Evolutionary conservation across 176 grass and related monocot species (phyloP).

Genomic region (Avena atlantica): DNA sequence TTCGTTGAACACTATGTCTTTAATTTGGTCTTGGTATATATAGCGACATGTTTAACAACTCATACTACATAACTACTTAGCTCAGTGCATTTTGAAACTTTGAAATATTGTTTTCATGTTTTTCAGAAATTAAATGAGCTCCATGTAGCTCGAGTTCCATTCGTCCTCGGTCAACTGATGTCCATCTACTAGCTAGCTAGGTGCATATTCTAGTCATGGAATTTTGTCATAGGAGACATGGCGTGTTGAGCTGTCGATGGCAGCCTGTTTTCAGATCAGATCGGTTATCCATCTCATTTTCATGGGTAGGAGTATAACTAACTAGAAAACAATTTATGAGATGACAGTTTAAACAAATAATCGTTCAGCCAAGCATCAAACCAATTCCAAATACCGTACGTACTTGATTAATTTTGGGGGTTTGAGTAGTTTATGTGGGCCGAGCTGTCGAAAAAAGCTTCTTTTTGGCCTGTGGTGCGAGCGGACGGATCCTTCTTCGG

Average conservation of each 20-base stretch:
- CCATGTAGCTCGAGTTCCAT: no score
- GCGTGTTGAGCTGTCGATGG: neutral
- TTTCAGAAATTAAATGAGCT: no score
- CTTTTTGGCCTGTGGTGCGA: constrained; percentile 17
- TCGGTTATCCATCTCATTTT: neutral
- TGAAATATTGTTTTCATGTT: no score
- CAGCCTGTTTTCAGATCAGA: neutral
- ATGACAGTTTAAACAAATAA: neutral
- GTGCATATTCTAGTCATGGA: neutral
- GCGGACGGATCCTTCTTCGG: constrained; percentile 6
- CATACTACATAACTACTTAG: no score
- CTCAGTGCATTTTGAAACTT: no score
- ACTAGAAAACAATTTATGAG: neutral
- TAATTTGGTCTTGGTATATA: neutral
- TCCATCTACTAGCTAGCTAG: neutral
- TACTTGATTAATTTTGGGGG: no score
- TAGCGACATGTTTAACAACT: no score
- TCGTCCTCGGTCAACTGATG: no score
- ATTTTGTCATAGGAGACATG: neutral
- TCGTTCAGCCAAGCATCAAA: neutral
- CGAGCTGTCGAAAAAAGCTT: constrained; percentile 29
- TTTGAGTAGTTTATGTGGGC: no score
- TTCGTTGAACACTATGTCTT: neutral
- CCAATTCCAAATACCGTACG: no score
- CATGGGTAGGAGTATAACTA: neutral